phyloP scores from a whole-genome alignment of 208 protist genomes.

The Leishmania tarentolae region DNA sequence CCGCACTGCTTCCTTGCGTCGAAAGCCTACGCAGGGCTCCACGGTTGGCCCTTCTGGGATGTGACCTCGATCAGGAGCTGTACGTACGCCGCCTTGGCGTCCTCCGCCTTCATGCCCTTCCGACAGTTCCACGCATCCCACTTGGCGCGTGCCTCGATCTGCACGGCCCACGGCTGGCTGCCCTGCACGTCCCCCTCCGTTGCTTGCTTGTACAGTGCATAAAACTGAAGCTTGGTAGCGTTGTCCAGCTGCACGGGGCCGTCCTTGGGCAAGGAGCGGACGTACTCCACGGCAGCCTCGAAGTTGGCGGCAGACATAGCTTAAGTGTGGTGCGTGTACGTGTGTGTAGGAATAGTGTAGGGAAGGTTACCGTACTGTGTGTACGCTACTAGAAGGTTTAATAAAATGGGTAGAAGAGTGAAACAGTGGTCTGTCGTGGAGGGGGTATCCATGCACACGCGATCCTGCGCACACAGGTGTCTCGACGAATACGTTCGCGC shows the following conservation, averaged over 20 bases:
- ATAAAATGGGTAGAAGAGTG: neutral
- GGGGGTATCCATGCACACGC: neutral
- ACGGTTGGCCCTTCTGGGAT: constrained; percentile 68
- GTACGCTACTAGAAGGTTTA: neutral
- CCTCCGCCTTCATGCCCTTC: constrained; percentile 92
- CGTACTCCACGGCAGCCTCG: constrained; percentile 78
- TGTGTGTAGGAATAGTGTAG: neutral
- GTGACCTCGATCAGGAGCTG: constrained; percentile 74
- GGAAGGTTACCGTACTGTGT: neutral
- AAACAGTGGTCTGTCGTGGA: neutral
- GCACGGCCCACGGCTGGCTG: constrained; percentile 90
- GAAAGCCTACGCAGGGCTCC: constrained; percentile 40
- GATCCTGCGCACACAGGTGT: no score
- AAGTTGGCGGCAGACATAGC: constrained; percentile 83
- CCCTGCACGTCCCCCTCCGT: constrained; percentile 94
- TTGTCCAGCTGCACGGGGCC: constrained; percentile 88
- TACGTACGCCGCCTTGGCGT: constrained; percentile 93
- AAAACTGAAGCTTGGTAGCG: constrained; percentile 92
- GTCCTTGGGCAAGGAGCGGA: constrained; percentile 81
- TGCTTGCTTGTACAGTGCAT: constrained; percentile 97
- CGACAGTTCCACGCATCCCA: constrained; percentile 92
- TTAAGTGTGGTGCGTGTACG: constrained; percentile 81
- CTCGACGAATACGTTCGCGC: neutral
- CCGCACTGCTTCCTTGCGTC: neutral
- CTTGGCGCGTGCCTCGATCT: constrained; percentile 94